A percentile compares a stretch with the other conserved stretches of the same genome.
phyloP scores from a whole-genome alignment of 352 stramenopile genomes.

The Pythium scleroteichum region DNA sequence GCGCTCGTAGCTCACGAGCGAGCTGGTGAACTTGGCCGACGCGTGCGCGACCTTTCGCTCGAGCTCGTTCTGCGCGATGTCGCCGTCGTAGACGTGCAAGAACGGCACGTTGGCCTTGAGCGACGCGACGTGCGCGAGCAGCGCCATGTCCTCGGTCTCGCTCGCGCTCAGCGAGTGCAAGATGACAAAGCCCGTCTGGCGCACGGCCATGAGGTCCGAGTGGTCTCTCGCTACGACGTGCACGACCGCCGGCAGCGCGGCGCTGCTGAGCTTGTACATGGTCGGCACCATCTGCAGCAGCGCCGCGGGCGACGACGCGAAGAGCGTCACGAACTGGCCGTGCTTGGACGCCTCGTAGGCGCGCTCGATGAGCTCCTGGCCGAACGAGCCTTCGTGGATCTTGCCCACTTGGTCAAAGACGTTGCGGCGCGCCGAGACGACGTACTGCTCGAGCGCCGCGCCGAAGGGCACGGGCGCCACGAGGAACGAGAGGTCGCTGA shows the following conservation, averaged over 20 bases:
- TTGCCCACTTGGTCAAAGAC: slow-evolving; percentile 83
- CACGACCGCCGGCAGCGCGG: slow-evolving; percentile 82
- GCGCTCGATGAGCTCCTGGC: slow-evolving; percentile 64
- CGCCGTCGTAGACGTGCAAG: slow-evolving; percentile 93
- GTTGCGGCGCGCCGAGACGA: slow-evolving; percentile 68
- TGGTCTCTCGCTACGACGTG: slow-evolving; percentile 92
- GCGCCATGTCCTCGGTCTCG: slow-evolving; percentile 91
- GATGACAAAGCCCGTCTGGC: slow-evolving; percentile 90
- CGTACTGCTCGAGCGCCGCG: slow-evolving; percentile 63
- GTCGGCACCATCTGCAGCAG: slow-evolving; percentile 93
- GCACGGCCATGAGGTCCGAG: slow-evolving; percentile 91
- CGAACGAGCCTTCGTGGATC: slow-evolving; percentile 40
- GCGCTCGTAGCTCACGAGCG: slow-evolving; percentile 68
- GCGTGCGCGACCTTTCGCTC: slow-evolving; percentile 43
- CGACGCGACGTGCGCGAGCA: slow-evolving; percentile 90
- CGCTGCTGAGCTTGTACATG: slow-evolving; percentile 93
- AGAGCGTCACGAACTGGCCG: slow-evolving; percentile 90
- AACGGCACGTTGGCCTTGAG: slow-evolving; percentile 90
- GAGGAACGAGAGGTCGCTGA: slow-evolving; percentile 77
- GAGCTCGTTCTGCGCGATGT: slow-evolving; percentile 88
- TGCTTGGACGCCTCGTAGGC: slow-evolving; percentile 60
- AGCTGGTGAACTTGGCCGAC: slow-evolving; percentile 60
- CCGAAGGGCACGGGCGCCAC: slow-evolving; percentile 66
- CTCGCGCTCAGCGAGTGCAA: slow-evolving; percentile 84
- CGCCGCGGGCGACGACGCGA: slow-evolving; percentile 82